These are phyloP conservation scores for Fusarium albosuccineum DNA, from an alignment of 2,329 filamentous ascomycete genomes.

Conservation along the genomic window DNA sequence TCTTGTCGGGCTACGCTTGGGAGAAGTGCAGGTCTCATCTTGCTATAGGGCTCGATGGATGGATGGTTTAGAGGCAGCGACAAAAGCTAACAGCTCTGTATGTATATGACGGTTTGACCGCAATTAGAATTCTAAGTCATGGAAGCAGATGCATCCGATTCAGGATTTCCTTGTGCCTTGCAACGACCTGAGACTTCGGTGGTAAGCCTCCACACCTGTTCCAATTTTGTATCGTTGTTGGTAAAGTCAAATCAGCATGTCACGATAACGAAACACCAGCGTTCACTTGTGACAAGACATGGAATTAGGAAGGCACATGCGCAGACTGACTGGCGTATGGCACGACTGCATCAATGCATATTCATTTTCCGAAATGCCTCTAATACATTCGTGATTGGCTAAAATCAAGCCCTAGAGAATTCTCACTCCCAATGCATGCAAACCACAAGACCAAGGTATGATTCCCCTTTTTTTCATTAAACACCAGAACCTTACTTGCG, in stretches of 20 bases:
- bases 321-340: constrained; percentile 31
- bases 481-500: constrained; percentile 76
- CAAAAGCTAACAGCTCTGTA: constrained; percentile 34
- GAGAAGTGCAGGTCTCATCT: constrained; percentile 53
- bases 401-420: constrained; percentile 50
- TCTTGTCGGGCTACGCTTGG: constrained; percentile 18
- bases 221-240: too few relatives aligned
- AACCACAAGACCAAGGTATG: constrained; percentile 55
- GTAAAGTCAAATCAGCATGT: neutral
- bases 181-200: neutral
- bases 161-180: neutral
- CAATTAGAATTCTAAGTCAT: constrained; percentile 19
- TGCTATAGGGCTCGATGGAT: constrained; percentile 23
- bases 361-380: constrained; percentile 54
- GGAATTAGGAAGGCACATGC: constrained; percentile 14
- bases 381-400: constrained; percentile 55
- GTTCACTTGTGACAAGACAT: neutral
- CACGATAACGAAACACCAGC: neutral
- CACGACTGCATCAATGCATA: constrained; percentile 49
- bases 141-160: constrained; percentile 6
- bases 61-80: constrained; percentile 18
- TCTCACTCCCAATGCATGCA: constrained; percentile 59
- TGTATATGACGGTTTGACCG: constrained; percentile 30
- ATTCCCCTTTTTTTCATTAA: constrained; percentile 52
- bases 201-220: too few relatives aligned